Evolutionary conservation across 768 basidiomycete genomes (phyloP).

Genomic region (Boletus pseudo-olivaceus): DNA sequence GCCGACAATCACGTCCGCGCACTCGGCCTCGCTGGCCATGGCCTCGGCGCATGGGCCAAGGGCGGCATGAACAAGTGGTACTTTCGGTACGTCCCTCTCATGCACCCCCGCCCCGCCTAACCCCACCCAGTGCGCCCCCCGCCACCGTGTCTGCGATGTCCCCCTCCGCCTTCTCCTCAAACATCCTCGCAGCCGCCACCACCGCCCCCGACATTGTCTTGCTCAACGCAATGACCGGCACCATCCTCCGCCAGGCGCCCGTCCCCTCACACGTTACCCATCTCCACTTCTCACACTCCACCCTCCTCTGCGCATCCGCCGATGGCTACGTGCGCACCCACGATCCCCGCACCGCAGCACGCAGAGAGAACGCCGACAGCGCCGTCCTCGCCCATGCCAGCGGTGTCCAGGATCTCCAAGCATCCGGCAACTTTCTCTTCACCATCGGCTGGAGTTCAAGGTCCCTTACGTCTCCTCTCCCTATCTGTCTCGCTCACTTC

Average conservation of each 20-base stretch:
- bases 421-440: constrained; percentile 74
- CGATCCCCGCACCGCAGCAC: constrained; percentile 59
- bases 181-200: constrained; percentile 58
- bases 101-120: not conserved
- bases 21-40: constrained; percentile 52
- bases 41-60: constrained; percentile 78
- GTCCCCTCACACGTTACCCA: constrained; percentile 61
- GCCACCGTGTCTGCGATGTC: constrained; percentile 40
- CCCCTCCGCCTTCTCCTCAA: constrained; percentile 49
- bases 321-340: constrained; percentile 76
- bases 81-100: constrained; percentile 48
- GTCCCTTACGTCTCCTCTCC: constrained; percentile 36
- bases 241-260: constrained; percentile 51
- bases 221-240: constrained; percentile 73
- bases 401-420: constrained; percentile 79
- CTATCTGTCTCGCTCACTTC: constrained; percentile 7
- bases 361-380: constrained; percentile 46
- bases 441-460: constrained; percentile 87
- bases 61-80: constrained; percentile 86
- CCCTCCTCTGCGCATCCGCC: constrained; percentile 62
- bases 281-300: constrained; percentile 61
- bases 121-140: constrained; percentile 32
- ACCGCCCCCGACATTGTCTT: constrained; percentile 59
- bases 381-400: constrained; percentile 75
- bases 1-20: constrained; percentile 81